These are phyloP conservation scores for Mycena rosella DNA, from an alignment of 768 basidiomycete genomes.

Conservation along the genomic window DNA sequence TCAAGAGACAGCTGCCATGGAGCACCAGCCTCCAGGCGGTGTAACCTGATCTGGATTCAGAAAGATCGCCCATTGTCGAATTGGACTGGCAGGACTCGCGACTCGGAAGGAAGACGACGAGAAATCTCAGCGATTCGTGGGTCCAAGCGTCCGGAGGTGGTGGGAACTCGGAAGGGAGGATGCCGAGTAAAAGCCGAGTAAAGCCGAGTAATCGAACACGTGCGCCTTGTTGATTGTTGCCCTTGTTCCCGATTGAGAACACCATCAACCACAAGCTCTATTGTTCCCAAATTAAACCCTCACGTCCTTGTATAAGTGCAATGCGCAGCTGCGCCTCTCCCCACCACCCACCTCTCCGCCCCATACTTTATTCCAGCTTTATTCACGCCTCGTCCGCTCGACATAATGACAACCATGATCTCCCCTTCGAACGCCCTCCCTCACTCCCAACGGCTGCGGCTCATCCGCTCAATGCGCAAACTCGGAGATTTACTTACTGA, in stretches of 20 bases:
- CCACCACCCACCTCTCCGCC: not conserved
- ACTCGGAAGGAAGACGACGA: no score
- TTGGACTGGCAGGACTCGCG: no score
- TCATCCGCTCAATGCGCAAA: slow-evolving; percentile 33
- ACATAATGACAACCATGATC: slow-evolving; percentile 21
- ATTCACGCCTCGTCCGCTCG: slow-evolving; percentile 3
- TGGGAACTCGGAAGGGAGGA: not conserved
- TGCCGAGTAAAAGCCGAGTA: not conserved
- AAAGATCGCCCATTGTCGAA: not conserved
- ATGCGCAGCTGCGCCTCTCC: not conserved
- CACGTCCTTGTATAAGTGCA: not conserved
- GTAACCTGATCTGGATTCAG: no score
- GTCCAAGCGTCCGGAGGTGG: not conserved
- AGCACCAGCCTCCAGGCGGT: no score
- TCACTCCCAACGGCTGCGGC: slow-evolving; percentile 32
- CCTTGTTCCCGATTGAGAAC: slow-evolving; percentile 30
- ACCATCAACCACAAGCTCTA: slow-evolving; percentile 9
- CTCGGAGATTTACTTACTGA: slow-evolving; percentile 35
- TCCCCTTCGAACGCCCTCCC: slow-evolving; percentile 20
- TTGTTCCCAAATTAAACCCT: slow-evolving; percentile 26
- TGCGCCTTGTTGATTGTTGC: not conserved
- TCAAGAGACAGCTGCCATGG: no score
- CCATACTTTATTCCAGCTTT: slow-evolving; percentile 2
- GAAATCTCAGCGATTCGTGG: no score
- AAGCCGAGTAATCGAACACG: not conserved